A percentile compares a stretch with the other conserved stretches of the same genome.
These are phyloP conservation scores for Syzygium jambos DNA, from an alignment of 345 rosid genomes.

Conservation along the genomic window DNA sequence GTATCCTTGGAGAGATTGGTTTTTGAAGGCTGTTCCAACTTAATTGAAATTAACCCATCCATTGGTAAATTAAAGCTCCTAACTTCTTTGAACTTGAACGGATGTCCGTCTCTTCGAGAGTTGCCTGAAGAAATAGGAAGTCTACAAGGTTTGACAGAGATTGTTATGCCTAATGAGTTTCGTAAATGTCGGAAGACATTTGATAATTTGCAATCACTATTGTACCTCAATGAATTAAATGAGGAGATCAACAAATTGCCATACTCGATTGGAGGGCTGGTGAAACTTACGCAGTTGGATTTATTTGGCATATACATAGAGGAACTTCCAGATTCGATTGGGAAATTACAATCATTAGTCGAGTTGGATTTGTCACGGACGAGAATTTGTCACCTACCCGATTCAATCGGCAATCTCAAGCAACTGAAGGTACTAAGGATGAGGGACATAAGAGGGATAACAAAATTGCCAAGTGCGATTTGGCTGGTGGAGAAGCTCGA, in stretches of 20 bases:
- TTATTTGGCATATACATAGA: too few species aligned
- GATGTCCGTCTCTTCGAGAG: too few species aligned
- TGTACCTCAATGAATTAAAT: too few species aligned
- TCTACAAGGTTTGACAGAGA: too few species aligned
- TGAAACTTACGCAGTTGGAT: accelerated
- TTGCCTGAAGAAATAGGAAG: too few species aligned
- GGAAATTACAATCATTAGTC: not conserved
- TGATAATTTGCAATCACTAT: too few species aligned
- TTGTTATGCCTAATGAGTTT: too few species aligned
- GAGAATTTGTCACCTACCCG: not conserved
- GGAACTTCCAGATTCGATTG: not conserved
- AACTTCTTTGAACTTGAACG: too few species aligned
- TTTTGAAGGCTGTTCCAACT: not conserved
- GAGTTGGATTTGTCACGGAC: not conserved
- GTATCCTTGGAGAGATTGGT: not conserved
- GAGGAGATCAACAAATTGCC: too few species aligned
- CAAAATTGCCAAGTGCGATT: not conserved
- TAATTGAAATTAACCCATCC: not conserved
- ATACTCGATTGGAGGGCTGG: not conserved
- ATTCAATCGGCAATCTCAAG: not conserved
- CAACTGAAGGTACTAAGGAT: not conserved
- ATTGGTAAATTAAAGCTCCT: too few species aligned
- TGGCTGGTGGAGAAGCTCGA: not conserved
- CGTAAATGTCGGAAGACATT: too few species aligned
- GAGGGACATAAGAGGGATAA: not conserved